phyloP scores from a whole-genome alignment of 1,284 basidiomycete species.

The Heliocybe sulcata region DNA sequence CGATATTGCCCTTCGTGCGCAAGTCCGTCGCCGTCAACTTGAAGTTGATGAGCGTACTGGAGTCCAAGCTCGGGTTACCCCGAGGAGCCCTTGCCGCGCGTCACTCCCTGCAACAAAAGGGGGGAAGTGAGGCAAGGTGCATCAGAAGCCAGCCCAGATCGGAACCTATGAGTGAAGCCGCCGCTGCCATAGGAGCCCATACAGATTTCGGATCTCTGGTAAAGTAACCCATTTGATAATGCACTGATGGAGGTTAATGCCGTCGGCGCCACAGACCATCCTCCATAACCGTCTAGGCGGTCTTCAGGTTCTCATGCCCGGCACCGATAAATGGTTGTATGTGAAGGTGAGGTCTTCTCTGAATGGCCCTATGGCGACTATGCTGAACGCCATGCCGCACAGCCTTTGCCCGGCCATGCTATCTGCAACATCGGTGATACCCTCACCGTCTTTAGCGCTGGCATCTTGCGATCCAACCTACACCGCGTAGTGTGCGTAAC shows the following conservation, averaged over 20 bases:
- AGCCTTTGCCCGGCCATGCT: slow-evolving; percentile 25
- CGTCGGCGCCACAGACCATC: slow-evolving; percentile 37
- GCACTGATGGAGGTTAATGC: neutral
- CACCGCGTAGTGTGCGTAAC: slow-evolving; percentile 12
- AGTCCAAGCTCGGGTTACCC: slow-evolving; percentile 47
- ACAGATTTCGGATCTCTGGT: slow-evolving; percentile 37
- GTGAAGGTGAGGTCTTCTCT: slow-evolving; percentile 36
- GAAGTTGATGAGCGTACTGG: slow-evolving; percentile 48
- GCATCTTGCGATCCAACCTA: slow-evolving; percentile 25
- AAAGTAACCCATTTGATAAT: slow-evolving; percentile 12
- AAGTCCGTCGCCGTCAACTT: slow-evolving; percentile 52
- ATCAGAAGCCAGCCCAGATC: slow-evolving; percentile 26
- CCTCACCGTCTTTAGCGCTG: slow-evolving; percentile 33
- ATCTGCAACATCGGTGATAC: slow-evolving; percentile 29
- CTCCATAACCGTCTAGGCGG: slow-evolving; percentile 68
- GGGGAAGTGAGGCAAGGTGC: slow-evolving; percentile 54
- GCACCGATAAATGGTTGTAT: slow-evolving; percentile 60
- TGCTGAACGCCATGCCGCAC: neutral
- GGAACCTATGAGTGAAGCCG: slow-evolving; percentile 23
- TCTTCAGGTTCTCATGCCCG: slow-evolving; percentile 61
- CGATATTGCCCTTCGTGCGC: slow-evolving; percentile 46
- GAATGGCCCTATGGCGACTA: neutral
- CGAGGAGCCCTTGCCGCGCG: slow-evolving; percentile 35
- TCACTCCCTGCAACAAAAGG: slow-evolving; percentile 41
- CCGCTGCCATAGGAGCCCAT: slow-evolving; percentile 24